Percentiles rank a stretch among this genome's conserved stretches.
These are phyloP conservation scores for Fusarium pseudograminearum DNA, from an alignment of 2,329 filamentous ascomycete genomes.

Conservation along the genomic window DNA sequence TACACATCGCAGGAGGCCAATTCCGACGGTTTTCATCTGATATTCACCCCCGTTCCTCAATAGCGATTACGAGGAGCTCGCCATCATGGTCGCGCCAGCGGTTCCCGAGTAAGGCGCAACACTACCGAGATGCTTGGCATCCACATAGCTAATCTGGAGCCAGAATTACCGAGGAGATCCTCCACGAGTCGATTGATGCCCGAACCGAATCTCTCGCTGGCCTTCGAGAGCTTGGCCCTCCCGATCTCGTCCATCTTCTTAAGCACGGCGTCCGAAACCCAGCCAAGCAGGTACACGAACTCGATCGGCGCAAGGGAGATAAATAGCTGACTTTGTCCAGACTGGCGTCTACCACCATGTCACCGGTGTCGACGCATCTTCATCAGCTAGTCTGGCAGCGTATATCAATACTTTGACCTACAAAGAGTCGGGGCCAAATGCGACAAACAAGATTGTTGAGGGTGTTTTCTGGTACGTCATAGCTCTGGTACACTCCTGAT, in stretches of 20 bases:
- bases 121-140: conserved; percentile 11
- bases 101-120: conserved; percentile 74
- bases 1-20: conserved; percentile 7
- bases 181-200: conserved; percentile 91
- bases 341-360: conserved; percentile 97
- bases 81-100: conserved; percentile 77
- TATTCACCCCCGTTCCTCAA: conserved; percentile 1
- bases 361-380: conserved; percentile 95
- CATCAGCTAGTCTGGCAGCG: conserved; percentile 93
- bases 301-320: conserved; percentile 27
- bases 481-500: conserved; percentile 35
- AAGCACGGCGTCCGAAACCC: conserved; percentile 74
- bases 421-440: conserved; percentile 80
- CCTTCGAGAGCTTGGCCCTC: conserved; percentile 92
- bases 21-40: conserved; percentile 5
- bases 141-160: conserved; percentile 40
- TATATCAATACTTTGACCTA: conserved; percentile 99
- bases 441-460: conserved; percentile 85
- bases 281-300: conserved; percentile 64
- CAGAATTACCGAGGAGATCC: conserved; percentile 93
- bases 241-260: conserved; percentile 93
- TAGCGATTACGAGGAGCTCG: conserved; percentile 38
- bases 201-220: conserved; percentile 88
- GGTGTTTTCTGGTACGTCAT: conserved; percentile 86
- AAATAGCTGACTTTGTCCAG: conserved; percentile 58